Base-by-base conservation (phyloP, 345 rosid species). In the sweet orange (Citrus sinensis) region DNA sequence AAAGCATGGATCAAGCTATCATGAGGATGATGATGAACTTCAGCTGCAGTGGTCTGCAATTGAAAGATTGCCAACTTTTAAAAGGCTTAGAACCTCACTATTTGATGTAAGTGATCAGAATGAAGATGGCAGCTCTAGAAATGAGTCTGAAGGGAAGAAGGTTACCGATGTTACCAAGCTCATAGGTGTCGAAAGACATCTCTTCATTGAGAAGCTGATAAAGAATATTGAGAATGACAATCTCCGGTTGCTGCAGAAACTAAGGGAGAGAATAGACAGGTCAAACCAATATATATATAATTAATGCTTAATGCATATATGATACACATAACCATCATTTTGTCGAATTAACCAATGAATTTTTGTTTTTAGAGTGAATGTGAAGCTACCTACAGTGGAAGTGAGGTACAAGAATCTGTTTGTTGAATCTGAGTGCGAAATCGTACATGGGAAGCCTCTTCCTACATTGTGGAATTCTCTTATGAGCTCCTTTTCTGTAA, bases 151-250 rank as follows among this genome's bases (percentile, higher is more conserved):
- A 75, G 83, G 80, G 66, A 84, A 83, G 51, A 66, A 37, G 75
- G 87, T 86, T 17, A 65, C 78, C 40, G 88, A 91, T 73, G 88
- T 91, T 78, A 74, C 87, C 54, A 81, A 82, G 80, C 88, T 92
- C 42, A 86, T 83, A 27, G 82, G 83, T 54, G 56, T 68, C 24
- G 87, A 89, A 24, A 79, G 88, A 55, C 87, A 74, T 3, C 51
- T 87, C 64, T 83, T 92, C 61, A 84, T 92, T 17, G 87, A 89
- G 62, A 87, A 85, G 73, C 92, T 92, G 24, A 81, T 92, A 69
- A 84, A 77, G 74, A 86, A 85, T 49, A 80, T 86, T 7, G 90
- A 87, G 67, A 80, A 80, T 63, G 95, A 92, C 61, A 90, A 88
- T 55, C 84, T 87, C 7, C 73, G 35, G 69, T 73, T 92, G 80